Percentiles rank a stretch among this genome's conserved stretches.
Evolutionary conservation across 2,329 filamentous ascomycete species (phyloP).

Genomic region (Fusarium veterinarium): DNA sequence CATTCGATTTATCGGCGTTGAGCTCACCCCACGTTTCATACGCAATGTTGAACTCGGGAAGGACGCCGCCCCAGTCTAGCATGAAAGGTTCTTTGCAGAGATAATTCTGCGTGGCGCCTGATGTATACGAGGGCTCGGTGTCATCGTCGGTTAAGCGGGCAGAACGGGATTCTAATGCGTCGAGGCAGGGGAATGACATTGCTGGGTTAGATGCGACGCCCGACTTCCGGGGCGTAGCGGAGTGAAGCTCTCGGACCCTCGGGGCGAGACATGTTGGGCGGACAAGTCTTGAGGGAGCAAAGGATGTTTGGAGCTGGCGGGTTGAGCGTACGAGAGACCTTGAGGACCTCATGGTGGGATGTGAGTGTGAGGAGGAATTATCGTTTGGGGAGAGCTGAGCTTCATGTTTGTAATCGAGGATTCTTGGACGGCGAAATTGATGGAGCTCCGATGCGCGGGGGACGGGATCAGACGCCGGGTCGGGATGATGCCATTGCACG

Average conservation of each 20-base stretch:
- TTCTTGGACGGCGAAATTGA: slow-evolving; percentile 20
- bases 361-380: not conserved
- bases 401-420: slow-evolving; percentile 44
- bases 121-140: slow-evolving; percentile 94
- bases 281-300: not conserved
- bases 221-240: slow-evolving; percentile 38
- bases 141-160: slow-evolving; percentile 77
- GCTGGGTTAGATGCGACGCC: slow-evolving; percentile 77
- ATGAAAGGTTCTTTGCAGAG: slow-evolving; percentile 79
- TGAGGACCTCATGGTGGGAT: slow-evolving; percentile 39
- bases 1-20: slow-evolving; percentile 85
- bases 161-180: slow-evolving; percentile 83
- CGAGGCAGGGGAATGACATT: slow-evolving; percentile 90
- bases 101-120: slow-evolving; percentile 83
- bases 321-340: slow-evolving; percentile 32
- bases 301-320: slow-evolving; percentile 29
- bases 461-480: slow-evolving; percentile 27
- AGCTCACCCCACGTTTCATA: slow-evolving; percentile 93
- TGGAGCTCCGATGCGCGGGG: slow-evolving; percentile 32
- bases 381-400: not conserved
- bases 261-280: slow-evolving; percentile 10
- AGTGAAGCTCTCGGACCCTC: slow-evolving; percentile 40
- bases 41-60: slow-evolving; percentile 88
- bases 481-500: slow-evolving; percentile 46
- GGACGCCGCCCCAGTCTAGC: slow-evolving; percentile 94